phyloP scores from a whole-genome alignment of 129 eudicot genomes.

The Centrapalus pauciflorus region DNA sequence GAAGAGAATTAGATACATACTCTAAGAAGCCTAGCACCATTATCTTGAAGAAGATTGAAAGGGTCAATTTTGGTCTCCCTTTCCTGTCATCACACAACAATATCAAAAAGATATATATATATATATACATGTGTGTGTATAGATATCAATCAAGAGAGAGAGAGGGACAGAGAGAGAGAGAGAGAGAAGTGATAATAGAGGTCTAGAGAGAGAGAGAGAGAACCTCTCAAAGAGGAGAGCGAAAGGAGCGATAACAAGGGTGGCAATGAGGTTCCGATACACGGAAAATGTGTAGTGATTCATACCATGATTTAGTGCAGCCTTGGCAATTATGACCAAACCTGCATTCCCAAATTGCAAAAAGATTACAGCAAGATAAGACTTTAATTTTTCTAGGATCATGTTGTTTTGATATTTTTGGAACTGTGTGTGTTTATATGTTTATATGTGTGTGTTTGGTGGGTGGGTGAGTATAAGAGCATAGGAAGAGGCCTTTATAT shows the following conservation, averaged over 20 bases:
- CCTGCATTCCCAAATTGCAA: constrained; percentile 78
- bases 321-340: constrained; percentile 51
- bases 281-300: constrained; percentile 71
- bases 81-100: constrained; percentile 38
- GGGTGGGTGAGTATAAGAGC: constrained; percentile 23
- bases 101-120: constrained; percentile 11
- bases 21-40: constrained; percentile 54
- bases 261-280: constrained; percentile 69
- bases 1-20: constrained; percentile 27
- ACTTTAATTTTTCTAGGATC: constrained; percentile 34
- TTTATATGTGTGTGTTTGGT: not conserved
- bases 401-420: constrained; percentile 11
- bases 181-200: no score
- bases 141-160: not conserved
- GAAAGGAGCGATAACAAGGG: constrained; percentile 65
- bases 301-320: constrained; percentile 79
- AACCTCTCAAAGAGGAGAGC: constrained; percentile 80
- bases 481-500: constrained; percentile 20
- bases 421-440: not conserved
- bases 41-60: constrained; percentile 45
- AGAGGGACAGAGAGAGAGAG: not conserved
- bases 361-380: constrained; percentile 48
- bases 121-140: not conserved
- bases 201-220: not conserved
- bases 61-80: constrained; percentile 62